A percentile compares a stretch with the other conserved stretches of the same genome.
Evolutionary conservation across 192 early-diverging fungal species (phyloP).

Genomic region (Umbelopsis vinacea): DNA sequence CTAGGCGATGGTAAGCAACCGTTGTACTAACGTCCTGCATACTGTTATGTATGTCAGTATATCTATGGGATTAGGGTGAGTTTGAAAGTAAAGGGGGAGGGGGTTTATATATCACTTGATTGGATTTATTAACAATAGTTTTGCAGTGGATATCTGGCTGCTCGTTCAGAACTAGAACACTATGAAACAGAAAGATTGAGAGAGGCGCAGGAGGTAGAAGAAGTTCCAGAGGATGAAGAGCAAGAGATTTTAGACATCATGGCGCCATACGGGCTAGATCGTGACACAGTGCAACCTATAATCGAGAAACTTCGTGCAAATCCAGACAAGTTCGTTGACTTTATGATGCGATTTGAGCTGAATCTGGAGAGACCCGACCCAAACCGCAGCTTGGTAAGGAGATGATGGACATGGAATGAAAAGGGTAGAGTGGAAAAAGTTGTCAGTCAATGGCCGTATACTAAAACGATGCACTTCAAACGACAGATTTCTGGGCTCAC

Average conservation of each 20-base stretch:
- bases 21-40: not conserved
- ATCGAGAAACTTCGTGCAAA: constrained; percentile 52
- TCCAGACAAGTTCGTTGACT: constrained; percentile 66
- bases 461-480: not conserved
- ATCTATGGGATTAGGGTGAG: constrained; percentile 6
- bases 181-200: constrained; percentile 60
- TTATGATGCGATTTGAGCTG: constrained; percentile 77
- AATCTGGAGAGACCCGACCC: constrained; percentile 60
- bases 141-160: constrained; percentile 61
- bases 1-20: not conserved
- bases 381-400: constrained; percentile 54
- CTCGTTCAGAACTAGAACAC: constrained; percentile 63
- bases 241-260: constrained; percentile 68
- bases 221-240: constrained; percentile 58
- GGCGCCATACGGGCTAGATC: constrained; percentile 64
- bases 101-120: not conserved
- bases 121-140: not conserved
- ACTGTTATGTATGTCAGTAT: not conserved
- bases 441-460: not conserved
- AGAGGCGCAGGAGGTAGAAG: constrained; percentile 55
- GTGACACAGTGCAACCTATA: constrained; percentile 51
- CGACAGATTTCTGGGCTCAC: constrained; percentile 57
- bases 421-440: not conserved
- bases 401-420: not conserved
- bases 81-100: not conserved